A percentile compares a stretch with the other conserved stretches of the same genome.
These are phyloP conservation scores for Candida stauntonica DNA, from an alignment of 805 yeast genomes.

Conservation along the genomic window DNA sequence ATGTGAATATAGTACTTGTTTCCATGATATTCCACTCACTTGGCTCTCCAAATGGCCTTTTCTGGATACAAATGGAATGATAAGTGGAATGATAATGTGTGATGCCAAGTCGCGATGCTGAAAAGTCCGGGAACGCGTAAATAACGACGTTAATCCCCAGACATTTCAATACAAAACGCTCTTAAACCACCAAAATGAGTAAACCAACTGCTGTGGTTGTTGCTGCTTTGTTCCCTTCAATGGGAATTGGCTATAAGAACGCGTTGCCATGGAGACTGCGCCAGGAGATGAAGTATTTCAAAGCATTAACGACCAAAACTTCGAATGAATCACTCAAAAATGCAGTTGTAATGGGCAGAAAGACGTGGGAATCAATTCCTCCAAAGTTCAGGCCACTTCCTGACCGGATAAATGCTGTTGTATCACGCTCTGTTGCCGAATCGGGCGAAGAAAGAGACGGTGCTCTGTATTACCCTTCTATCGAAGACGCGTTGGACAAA, in stretches of 20 bases:
- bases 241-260: slow-evolving; percentile 84
- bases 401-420: slow-evolving; percentile 66
- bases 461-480: slow-evolving; percentile 34
- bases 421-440: slow-evolving; percentile 44
- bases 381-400: slow-evolving; percentile 76
- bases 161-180: background rate
- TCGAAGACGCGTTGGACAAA: slow-evolving; percentile 38
- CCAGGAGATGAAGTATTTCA: slow-evolving; percentile 83
- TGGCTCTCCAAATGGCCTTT: too few relatives aligned
- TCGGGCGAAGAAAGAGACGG: slow-evolving; percentile 23
- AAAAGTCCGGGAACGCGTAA: too few relatives aligned
- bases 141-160: too few relatives aligned
- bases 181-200: background rate
- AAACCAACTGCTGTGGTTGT: slow-evolving; percentile 62
- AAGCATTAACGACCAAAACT: slow-evolving; percentile 52
- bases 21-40: background rate
- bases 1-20: slow-evolving; percentile 4
- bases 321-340: slow-evolving; percentile 36
- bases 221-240: slow-evolving; percentile 75
- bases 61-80: too few relatives aligned
- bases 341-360: slow-evolving; percentile 93
- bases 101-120: too few relatives aligned
- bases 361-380: slow-evolving; percentile 95
- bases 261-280: slow-evolving; percentile 82
- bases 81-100: too few relatives aligned